Base-by-base conservation (phyloP, 495 filamentous ascomycete genomes). In the Entonaema liquescens region DNA sequence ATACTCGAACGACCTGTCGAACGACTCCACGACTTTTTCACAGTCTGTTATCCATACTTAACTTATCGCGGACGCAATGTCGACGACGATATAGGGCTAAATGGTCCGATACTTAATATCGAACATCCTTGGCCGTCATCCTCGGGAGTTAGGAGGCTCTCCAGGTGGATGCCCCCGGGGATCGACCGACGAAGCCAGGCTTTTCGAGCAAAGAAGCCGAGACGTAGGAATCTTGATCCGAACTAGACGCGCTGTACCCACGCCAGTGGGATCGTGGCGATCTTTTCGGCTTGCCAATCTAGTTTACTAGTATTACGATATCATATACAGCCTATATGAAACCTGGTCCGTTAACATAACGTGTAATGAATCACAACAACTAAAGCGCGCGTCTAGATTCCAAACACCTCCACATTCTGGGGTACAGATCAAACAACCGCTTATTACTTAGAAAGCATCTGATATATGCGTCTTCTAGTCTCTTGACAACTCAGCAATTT, bases 251-350 rank as follows among this genome's bases (percentile, higher is more conserved):
- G 31, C 54, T 31, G 9, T 44, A 44, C 50, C 50, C 44, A 55
- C 38, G 47, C 23, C 29, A 62, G 65, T 65, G 50, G 47, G 59
- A 42, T 55, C 54, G 26, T 49, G 17, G 65, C 61, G 70, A 73
- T 69, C 62, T 66, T 59, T 33, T 69, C 57, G 70, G 65, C 57
- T 73, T 49, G 40, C 62, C 62, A 62, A 62, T 69, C 50, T 68
- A 38, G 49, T 49, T 68, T 61, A 15, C 47, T 40, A 12, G 56
- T 50, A 57, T 25, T 53, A 59, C 52, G 52, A 49, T 62, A 57
- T 66, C 42, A 63, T 73, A 66, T 66, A 73, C 70, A 69, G 70
- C 70, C 70, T 73, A 69, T 72, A 68, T 65, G 49, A 65, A 28
- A 57, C 55, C 28, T 44, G 25, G 53, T 15, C 38, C 38, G 38